A percentile compares a stretch with the other conserved stretches of the same genome.
Evolutionary conservation across 2,329 filamentous ascomycete species (phyloP).

Genomic region (Elsinoe australis): DNA sequence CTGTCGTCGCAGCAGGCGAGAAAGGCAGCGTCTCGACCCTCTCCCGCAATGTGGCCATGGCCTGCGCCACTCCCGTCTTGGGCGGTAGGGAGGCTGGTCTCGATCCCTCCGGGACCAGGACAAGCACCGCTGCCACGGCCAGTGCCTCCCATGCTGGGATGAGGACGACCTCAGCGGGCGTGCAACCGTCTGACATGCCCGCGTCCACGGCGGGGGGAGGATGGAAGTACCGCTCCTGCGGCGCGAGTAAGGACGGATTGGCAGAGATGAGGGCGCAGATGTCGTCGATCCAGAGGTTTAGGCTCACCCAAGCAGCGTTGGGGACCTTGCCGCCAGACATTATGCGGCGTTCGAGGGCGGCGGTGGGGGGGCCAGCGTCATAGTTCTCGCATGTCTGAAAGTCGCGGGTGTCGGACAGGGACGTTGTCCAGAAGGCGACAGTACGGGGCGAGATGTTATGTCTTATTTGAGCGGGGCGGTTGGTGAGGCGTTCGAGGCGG

Average conservation of each 20-base stretch:
- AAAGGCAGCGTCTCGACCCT: neutral
- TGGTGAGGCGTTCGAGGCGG: constrained; percentile 28
- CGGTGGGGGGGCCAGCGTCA: constrained; percentile 18
- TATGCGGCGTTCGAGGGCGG: constrained; percentile 18
- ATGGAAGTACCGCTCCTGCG: constrained; percentile 14
- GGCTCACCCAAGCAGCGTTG: constrained; percentile 21
- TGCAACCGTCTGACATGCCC: constrained; percentile 16
- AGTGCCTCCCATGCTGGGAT: constrained; percentile 7
- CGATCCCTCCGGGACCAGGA: neutral
- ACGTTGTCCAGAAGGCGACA: constrained; percentile 26
- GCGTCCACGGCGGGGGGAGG: constrained; percentile 17
- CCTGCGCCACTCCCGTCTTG: no score
- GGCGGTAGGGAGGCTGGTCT: neutral
- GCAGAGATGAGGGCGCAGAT: constrained; percentile 16
- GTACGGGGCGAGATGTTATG: constrained; percentile 24
- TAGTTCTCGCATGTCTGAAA: constrained; percentile 31
- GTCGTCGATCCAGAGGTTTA: constrained; percentile 20
- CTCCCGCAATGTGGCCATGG: neutral
- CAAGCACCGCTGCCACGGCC: neutral
- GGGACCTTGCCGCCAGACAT: constrained; percentile 21
- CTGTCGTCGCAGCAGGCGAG: constrained; percentile 11
- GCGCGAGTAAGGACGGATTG: constrained; percentile 16
- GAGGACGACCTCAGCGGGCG: constrained; percentile 8
- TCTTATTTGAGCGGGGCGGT: constrained; percentile 16
- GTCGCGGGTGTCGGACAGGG: constrained; percentile 29